A percentile compares a stretch with the other conserved stretches of the same genome.
These are phyloP conservation scores for Bimuria novae-zelandiae DNA, from an alignment of 2,329 filamentous ascomycete genomes.

Conservation along the genomic window DNA sequence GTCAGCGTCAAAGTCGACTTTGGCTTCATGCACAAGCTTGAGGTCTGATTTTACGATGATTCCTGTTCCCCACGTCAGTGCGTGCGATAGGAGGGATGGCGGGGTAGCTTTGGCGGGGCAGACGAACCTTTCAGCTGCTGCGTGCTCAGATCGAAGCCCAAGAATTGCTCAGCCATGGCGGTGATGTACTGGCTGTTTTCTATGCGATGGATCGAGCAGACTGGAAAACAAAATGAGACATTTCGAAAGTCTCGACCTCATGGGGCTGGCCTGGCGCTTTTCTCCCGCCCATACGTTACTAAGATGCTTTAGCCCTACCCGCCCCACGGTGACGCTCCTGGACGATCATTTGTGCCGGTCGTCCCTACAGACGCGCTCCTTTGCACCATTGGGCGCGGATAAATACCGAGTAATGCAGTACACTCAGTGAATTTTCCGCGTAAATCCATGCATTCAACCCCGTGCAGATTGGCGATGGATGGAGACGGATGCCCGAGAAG, in stretches of 20 bases:
- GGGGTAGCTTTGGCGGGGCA: constrained; percentile 36
- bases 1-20: constrained; percentile 93
- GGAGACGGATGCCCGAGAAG: too few species aligned
- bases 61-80: constrained; percentile 55
- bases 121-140: constrained; percentile 86
- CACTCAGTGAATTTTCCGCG: too few species aligned
- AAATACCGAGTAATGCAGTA: constrained; percentile 26
- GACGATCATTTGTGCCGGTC: constrained; percentile 40
- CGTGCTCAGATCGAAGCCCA: constrained; percentile 95
- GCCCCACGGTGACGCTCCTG: constrained; percentile 22
- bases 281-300: constrained; percentile 20
- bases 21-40: constrained; percentile 79
- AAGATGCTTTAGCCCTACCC: constrained; percentile 9
- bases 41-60: constrained; percentile 84
- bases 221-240: constrained; percentile 13
- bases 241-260: constrained; percentile 17
- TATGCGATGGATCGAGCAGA: background rate
- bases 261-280: constrained; percentile 22
- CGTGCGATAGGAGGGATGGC: constrained; percentile 22
- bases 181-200: background rate
- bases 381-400: constrained; percentile 30
- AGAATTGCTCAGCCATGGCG: constrained; percentile 63
- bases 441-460: too few species aligned
- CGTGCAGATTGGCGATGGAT: too few species aligned
- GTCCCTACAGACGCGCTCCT: constrained; percentile 28